Percentiles rank a stretch among this genome's conserved stretches.
phyloP scores from a whole-genome alignment of 169 alveolate genomes.

The Cryptosporidium bovis region DNA sequence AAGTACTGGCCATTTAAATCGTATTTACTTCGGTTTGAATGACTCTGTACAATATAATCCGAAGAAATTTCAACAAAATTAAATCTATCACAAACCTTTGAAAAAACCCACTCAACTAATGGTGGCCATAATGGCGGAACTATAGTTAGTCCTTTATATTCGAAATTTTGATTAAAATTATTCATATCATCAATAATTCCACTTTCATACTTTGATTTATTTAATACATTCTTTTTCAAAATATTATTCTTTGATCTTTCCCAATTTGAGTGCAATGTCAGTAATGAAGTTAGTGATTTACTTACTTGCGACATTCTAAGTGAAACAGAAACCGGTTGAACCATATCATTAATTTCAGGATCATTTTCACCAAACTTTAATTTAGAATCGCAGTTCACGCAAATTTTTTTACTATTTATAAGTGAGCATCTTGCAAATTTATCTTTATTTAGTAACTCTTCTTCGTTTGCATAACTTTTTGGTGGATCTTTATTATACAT shows the following conservation, averaged over 20 bases:
- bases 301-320: conserved; percentile 68
- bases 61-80: conserved; percentile 60
- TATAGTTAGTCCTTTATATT: conserved; percentile 62
- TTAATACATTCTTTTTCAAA: not conserved
- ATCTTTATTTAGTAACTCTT: conserved; percentile 31
- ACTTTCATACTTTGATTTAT: not conserved
- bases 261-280: conserved; percentile 52
- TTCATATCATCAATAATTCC: not conserved
- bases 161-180: not conserved
- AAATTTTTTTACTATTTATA: not conserved
- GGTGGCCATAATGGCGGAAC: conserved; percentile 75
- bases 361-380: not conserved
- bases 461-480: conserved; percentile 64
- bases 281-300: conserved; percentile 40
- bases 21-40: not conserved
- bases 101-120: conserved; percentile 70
- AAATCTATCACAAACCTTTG: conserved; percentile 60
- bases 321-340: conserved; percentile 52
- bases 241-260: conserved; percentile 52
- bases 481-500: conserved; percentile 69
- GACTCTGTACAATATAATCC: conserved; percentile 23
- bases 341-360: not conserved
- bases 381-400: not conserved
- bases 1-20: conserved; percentile 12
- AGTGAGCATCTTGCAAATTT: conserved; percentile 44